A percentile compares a stretch with the other conserved stretches of the same genome.
Conservation (phyloP, 1,139 yeast genomes). For the Saccharomyces pastorianus region DNA sequence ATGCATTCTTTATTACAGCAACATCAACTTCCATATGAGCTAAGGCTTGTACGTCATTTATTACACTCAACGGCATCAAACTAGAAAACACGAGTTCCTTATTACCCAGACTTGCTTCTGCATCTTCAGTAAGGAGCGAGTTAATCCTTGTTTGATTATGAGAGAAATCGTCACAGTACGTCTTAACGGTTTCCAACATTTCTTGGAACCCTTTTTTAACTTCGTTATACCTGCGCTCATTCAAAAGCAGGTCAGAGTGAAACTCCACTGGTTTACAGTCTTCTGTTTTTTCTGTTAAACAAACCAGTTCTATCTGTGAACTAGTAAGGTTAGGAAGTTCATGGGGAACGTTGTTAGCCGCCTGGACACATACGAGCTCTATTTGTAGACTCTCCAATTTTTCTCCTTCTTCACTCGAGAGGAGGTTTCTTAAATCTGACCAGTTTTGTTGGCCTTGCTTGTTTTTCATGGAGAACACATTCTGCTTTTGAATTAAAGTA, state of each 20-base stretch:
- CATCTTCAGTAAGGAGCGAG: neutral
- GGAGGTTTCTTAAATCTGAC: neutral
- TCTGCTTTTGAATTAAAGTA: neutral
- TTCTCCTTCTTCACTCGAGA: neutral
- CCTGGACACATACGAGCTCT: neutral
- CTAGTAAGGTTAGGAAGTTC: neutral
- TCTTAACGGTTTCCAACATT: neutral
- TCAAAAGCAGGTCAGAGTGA: neutral
- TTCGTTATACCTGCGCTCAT: neutral
- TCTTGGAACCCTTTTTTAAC: neutral
- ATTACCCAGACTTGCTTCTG: neutral
- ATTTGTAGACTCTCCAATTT: neutral
- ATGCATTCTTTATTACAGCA: neutral
- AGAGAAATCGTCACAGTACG: neutral
- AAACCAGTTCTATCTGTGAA: neutral
- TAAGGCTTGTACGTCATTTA: neutral
- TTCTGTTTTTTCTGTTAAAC: neutral
- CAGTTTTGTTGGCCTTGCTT: neutral
- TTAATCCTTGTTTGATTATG: neutral
- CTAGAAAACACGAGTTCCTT: neutral
- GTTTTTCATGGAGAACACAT: neutral
- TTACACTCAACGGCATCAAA: neutral
- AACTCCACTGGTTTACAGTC: neutral
- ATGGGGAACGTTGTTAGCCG: neutral
- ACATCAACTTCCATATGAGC: neutral